phyloP scores from a whole-genome alignment of 202 grass and related monocot species.

The Eragrostis tef region DNA sequence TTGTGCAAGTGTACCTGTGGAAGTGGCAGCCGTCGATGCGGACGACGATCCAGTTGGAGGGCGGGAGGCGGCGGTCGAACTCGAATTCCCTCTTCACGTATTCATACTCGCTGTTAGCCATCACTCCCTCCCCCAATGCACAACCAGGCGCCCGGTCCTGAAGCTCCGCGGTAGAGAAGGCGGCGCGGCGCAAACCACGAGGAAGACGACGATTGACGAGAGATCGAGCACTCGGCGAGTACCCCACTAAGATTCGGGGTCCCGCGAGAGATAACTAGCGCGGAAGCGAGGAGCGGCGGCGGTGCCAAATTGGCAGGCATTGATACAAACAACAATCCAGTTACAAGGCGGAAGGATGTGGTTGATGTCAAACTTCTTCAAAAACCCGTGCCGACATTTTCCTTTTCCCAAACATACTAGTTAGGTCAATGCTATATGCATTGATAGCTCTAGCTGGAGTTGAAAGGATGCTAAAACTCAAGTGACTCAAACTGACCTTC shows the following conservation, averaged over 20 bases:
- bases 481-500: slow-evolving; percentile 65
- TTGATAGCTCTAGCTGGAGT: slow-evolving; percentile 17
- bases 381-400: slow-evolving; percentile 65
- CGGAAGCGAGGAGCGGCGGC: background rate
- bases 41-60: slow-evolving; percentile 80
- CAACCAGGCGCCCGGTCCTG: background rate
- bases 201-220: background rate
- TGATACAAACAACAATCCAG: slow-evolving; percentile 74
- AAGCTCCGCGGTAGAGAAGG: background rate
- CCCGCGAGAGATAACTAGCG: background rate
- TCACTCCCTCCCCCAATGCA: background rate
- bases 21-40: slow-evolving; percentile 94
- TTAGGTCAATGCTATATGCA: slow-evolving; percentile 35
- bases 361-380: slow-evolving; percentile 68
- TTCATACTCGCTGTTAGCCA: slow-evolving; percentile 89
- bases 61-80: slow-evolving; percentile 58
- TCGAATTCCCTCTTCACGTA: slow-evolving; percentile 87
- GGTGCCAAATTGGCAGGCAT: slow-evolving; percentile 65
- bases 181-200: background rate
- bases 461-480: slow-evolving; percentile 32
- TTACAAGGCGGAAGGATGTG: slow-evolving; percentile 66
- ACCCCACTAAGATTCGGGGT: background rate
- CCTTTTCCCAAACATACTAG: slow-evolving; percentile 39
- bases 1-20: slow-evolving; percentile 52
- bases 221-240: background rate